Evolutionary conservation across 352 stramenopile species (phyloP), one percentile per base, ranked within the genome.

Genomic region (Phytophthora fragariaefolia): DNA sequence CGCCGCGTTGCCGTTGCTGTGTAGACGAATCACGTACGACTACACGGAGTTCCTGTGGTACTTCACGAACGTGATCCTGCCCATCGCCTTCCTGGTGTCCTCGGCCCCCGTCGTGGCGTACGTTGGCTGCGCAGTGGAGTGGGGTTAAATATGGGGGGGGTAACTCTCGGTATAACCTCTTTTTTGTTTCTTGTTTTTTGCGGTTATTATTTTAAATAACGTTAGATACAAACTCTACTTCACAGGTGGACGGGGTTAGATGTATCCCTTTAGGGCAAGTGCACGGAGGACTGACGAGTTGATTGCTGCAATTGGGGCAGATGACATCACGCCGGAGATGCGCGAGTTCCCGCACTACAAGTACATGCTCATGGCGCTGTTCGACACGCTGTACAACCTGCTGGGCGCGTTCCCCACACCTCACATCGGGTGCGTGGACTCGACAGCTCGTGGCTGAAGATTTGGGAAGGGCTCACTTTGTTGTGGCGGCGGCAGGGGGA

Each of bases 21-120:
- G 68, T 73, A 93, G 86, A 27, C 87, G 87, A 57, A 91, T 96
- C 63, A 93, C 87, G 61, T 96, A 93, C 63, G 85, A 93, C 59
- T 96, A 96, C 73, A 88, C 78, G n/a, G 74, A 79, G 20, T 96
- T 93, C 65, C 80, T 96, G 10, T 96, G 87, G 87, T 96, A 95
- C 68, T 95, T 95, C 32, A 84, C 82, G 28, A 93, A 95, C 63
- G 74, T 94, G 34, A 90, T 96, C 65, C 77, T 91, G 26, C 83
- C 84, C 40, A 71, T 95, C 32, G 79, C 82, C 13, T 96, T 95
- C 61, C 51, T 93, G 1, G 65, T 90, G 26, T 92, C 84, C 6
- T 87, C 83, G 22, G 90, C 83, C 70, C 89, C 89, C 12, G 74
- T 95, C 2, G 87, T 94, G 26, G 77, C 77, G 84, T 89, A 82